Conservation (phyloP, 495 filamentous ascomycete species). For the Clohesyomyces aquaticus region DNA sequence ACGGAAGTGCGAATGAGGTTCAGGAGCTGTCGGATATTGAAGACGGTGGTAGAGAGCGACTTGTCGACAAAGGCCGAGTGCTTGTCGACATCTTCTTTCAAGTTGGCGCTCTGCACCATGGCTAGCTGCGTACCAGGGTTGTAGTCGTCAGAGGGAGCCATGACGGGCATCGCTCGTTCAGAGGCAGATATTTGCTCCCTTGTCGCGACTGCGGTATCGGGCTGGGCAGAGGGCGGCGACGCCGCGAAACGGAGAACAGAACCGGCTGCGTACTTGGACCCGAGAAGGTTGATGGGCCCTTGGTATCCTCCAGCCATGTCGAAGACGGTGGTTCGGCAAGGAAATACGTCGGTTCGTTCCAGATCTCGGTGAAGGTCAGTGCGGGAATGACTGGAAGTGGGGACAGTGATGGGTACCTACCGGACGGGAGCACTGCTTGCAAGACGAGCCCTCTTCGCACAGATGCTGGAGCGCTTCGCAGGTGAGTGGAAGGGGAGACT, state of each 20-base stretch:
- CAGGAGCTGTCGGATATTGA: slow-evolving; percentile 13
- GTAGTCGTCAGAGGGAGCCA: neutral
- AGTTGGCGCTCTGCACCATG: slow-evolving; percentile 4
- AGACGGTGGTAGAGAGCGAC: slow-evolving; percentile 9
- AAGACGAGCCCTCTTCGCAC: too few species aligned
- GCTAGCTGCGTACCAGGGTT: slow-evolving; percentile 22
- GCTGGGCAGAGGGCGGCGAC: neutral
- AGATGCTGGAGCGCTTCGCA: too few species aligned
- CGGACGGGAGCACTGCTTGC: too few species aligned
- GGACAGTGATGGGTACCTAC: too few species aligned
- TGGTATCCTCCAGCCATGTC: neutral
- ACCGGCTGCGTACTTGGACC: neutral
- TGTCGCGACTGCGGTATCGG: slow-evolving; percentile 12
- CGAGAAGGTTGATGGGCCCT: neutral
- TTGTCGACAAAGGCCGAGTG: slow-evolving; percentile 8
- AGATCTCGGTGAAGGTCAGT: neutral
- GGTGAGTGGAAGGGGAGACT: too few species aligned
- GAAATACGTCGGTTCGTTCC: neutral
- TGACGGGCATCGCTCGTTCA: neutral
- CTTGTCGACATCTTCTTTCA: slow-evolving; percentile 7
- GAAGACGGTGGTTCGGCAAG: neutral
- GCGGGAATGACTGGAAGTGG: neutral
- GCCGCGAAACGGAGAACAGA: neutral
- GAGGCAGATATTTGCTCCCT: slow-evolving; percentile 22
- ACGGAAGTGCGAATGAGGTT: slow-evolving; percentile 14